Base-by-base conservation (phyloP, 1,139 yeast genomes). In the Yamadazyma jaroonii region DNA sequence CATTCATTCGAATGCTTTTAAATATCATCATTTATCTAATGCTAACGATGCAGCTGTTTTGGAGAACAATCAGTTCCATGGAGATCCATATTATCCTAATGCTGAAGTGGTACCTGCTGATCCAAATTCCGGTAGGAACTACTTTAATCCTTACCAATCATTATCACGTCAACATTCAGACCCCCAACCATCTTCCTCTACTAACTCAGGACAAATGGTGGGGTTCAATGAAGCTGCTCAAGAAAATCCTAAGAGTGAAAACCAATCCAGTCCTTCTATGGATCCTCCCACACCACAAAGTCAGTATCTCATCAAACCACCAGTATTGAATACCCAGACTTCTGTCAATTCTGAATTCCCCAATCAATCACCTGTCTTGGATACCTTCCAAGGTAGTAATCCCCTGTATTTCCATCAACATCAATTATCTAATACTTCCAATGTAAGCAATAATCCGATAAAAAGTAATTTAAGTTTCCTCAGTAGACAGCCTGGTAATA, bases 391-490 rank as follows among this genome's bases (percentile, higher is more conserved):
- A 15, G 13, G 9, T 23, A 21, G 3, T 9, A 14, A 22, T 10
- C 26, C 36, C 4, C 20, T 23, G 9, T 26, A 32, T 13, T 4
- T 10, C 12, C 44, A 41, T 37, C 41, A 35, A 12, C 44, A 43
- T 21, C 50, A 43, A 11, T 9, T 9, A n/a, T 44, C 52, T 3
- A 44, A 40, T 28, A 24, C 42, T 17, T 46, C 54, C 8, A 40
- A 43, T 27, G 43, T 49, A 25, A 50, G 59, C 32, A 22, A 28
- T 11, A 22, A 13, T 9, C 36, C 32, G 37, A 5, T 9, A 7
- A 30, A 17, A 21, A 35, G 36, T 22, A 31, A 14, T 20, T 17
- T 20, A 10, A 35, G 34, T 29, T 26, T 25, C 3, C 22, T 37
- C 8, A 26, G 30, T 13, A 33, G 14, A 15, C 20, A 29, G 8